Percentiles rank a stretch among this genome's conserved stretches.
These are phyloP conservation scores for Chlorella sp. DNA, from an alignment of 139 green algal species.

Conservation along the genomic window DNA sequence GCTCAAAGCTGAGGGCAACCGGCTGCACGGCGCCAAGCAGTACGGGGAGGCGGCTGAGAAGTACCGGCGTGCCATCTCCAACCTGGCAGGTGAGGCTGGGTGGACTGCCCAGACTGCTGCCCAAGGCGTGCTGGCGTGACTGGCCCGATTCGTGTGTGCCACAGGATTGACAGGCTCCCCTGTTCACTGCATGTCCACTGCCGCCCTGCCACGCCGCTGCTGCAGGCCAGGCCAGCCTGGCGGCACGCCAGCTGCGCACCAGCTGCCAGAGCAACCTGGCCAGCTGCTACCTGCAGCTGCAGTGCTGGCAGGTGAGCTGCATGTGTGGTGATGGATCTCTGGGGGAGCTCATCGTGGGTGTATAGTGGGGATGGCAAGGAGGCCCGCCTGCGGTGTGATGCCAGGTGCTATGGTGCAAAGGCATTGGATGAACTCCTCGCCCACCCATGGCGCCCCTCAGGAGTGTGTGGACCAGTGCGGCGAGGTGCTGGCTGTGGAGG, in stretches of 20 bases:
- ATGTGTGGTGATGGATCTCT: too few relatives aligned
- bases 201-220: background rate
- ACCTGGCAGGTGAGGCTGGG: conserved; percentile 3
- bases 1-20: conserved; percentile 53
- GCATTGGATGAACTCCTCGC: too few relatives aligned
- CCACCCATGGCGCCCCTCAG: too few relatives aligned
- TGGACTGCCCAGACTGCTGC: background rate
- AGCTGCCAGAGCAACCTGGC: conserved; percentile 53
- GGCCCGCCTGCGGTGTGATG: too few relatives aligned
- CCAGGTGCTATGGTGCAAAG: too few relatives aligned
- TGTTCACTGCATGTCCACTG: background rate
- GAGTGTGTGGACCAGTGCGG: conserved; percentile 15
- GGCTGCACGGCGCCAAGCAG: conserved; percentile 25
- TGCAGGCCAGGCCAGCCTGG: background rate
- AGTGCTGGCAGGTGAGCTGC: conserved; percentile 8
- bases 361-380: too few relatives aligned
- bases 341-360: too few relatives aligned
- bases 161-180: background rate
- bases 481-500: conserved; percentile 40
- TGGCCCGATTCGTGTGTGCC: background rate
- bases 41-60: conserved; percentile 46
- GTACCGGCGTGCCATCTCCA: conserved; percentile 43
- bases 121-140: background rate
- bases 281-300: conserved; percentile 46
- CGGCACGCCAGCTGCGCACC: conserved; percentile 16